Evolutionary conservation across 768 basidiomycete species (phyloP).

Genomic region (Aureoboletus auriporus): DNA sequence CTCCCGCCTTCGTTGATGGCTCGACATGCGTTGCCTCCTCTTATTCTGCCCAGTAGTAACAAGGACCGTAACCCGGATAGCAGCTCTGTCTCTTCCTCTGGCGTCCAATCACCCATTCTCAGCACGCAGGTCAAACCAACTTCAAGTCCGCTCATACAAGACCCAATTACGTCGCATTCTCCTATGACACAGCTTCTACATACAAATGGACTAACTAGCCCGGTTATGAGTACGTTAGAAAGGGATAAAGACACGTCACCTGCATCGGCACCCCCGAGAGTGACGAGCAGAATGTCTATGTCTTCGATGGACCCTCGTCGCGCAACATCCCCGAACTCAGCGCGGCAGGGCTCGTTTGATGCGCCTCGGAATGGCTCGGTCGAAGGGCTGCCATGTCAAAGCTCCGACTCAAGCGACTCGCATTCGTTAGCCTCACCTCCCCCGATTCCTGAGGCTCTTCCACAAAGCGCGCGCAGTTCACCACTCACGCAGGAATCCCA

Average conservation of each 20-base stretch:
- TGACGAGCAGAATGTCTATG: conserved; percentile 10
- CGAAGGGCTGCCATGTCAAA: conserved; percentile 17
- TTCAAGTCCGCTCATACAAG: conserved; percentile 35
- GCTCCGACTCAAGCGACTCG: conserved; percentile 29
- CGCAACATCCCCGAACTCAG: conserved; percentile 8
- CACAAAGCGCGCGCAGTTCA: conserved; percentile 25
- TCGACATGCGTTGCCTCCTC: conserved; percentile 17
- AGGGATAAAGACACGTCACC: conserved; percentile 22
- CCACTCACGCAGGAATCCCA: conserved; percentile 34
- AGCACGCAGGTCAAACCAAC: conserved; percentile 26
- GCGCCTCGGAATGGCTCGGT: conserved; percentile 14
- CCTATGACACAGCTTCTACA: neutral
- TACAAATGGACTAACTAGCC: conserved; percentile 10
- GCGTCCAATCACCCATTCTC: conserved; percentile 37
- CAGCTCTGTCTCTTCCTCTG: conserved; percentile 2
- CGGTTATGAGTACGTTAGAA: conserved; percentile 11
- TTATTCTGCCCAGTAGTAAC: conserved; percentile 8
- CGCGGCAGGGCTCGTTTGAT: conserved; percentile 17
- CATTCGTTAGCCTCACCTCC: conserved; percentile 39
- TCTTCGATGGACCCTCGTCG: conserved; percentile 11
- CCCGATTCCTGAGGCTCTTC: conserved; percentile 36
- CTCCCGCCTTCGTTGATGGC: conserved; percentile 21
- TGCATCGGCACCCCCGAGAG: neutral
- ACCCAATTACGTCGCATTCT: conserved; percentile 6
- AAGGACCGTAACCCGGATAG: conserved; percentile 3